These are phyloP conservation scores for Salix exigua DNA, from an alignment of 345 rosid genomes.

Conservation along the genomic window DNA sequence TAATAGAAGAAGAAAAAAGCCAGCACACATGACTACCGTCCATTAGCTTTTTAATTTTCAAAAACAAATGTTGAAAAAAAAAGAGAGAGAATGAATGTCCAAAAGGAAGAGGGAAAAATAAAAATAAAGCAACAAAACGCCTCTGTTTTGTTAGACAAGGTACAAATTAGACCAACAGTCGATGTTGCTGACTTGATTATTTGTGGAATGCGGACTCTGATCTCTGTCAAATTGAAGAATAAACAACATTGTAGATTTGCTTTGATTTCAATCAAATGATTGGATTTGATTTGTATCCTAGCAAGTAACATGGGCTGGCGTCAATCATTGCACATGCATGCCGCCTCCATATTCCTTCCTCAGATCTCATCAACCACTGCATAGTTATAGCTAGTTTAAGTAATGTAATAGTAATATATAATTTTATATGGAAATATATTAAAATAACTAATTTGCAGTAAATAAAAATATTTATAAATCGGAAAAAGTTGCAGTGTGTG, in stretches of 20 bases:
- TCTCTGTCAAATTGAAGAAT: neutral
- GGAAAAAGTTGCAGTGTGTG: neutral
- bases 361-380: neutral
- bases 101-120: too few relatives aligned
- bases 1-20: too few relatives aligned
- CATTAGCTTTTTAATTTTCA: too few relatives aligned
- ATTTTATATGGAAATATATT: too few relatives aligned
- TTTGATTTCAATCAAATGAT: slow-evolving; percentile 25
- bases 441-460: too few relatives aligned
- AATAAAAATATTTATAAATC: neutral
- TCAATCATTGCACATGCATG: slow-evolving; percentile 51
- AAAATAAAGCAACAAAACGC: neutral
- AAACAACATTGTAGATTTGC: slow-evolving; percentile 8
- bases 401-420: too few relatives aligned
- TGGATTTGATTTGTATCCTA: slow-evolving; percentile 25
- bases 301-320: slow-evolving; percentile 17
- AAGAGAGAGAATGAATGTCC: too few relatives aligned
- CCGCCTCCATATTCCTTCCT: slow-evolving; percentile 5
- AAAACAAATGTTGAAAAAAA: too few relatives aligned
- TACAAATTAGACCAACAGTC: slow-evolving; percentile 18
- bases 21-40: too few relatives aligned
- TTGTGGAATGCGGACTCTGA: neutral
- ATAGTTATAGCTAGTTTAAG: neutral
- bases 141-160: neutral
- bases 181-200: slow-evolving; percentile 17